phyloP scores from a whole-genome alignment of 2,329 filamentous ascomycete genomes.

The Aspergillus sp. region DNA sequence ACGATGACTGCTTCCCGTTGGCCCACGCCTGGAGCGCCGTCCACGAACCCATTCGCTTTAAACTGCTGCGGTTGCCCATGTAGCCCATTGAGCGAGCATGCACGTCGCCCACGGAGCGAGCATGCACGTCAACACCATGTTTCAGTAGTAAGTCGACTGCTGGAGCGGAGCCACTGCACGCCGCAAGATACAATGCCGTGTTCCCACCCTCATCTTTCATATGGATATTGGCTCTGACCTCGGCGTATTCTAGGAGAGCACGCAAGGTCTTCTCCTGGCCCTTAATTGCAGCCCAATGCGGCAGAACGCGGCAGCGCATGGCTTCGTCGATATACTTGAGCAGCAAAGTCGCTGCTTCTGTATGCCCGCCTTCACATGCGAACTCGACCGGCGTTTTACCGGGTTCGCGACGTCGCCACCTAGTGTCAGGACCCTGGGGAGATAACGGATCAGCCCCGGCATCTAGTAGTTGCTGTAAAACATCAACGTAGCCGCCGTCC shows the following conservation, averaged over 20 bases:
- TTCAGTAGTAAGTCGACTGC: not conserved
- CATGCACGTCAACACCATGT: not conserved
- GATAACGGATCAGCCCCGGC: not conserved
- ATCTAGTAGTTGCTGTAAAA: not conserved
- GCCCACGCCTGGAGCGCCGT: conserved; percentile 10
- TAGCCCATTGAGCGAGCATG: not conserved
- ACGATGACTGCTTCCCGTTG: not conserved
- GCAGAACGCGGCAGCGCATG: not conserved
- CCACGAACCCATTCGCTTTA: not conserved
- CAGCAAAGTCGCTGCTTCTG: not conserved
- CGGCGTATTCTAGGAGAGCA: not conserved
- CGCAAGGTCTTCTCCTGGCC: not conserved
- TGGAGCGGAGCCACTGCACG: not conserved
- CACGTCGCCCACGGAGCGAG: not conserved
- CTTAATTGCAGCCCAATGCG: not conserved
- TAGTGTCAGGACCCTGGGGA: not conserved
- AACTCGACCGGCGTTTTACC: conserved; percentile 1
- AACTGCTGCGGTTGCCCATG: not conserved
- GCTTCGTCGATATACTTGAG: not conserved
- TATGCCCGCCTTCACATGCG: not conserved
- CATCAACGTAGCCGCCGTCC: not conserved
- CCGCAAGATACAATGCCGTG: not conserved
- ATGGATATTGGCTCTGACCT: not conserved
- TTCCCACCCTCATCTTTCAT: not conserved
- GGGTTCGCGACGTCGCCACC: not conserved